Evolutionary conservation across 495 filamentous ascomycete species (phyloP), one percentile per base, ranked within the genome.

Genomic region (Penicillium flavigenum): DNA sequence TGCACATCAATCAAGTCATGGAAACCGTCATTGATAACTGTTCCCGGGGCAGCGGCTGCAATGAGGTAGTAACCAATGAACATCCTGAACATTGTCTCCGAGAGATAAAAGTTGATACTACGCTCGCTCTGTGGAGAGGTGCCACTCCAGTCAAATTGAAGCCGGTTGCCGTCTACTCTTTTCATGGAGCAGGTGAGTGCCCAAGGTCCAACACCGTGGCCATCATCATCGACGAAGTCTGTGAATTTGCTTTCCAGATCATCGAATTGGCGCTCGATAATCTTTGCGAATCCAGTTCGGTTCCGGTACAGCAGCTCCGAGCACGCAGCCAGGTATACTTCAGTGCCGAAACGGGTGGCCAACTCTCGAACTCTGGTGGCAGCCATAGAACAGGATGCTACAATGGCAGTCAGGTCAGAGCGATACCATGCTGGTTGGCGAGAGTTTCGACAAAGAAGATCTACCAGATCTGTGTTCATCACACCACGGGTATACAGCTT

Each of bases 171-270:
- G 12, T 66, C 65, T 5, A 60, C 51, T 57, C 76, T 78, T 32
- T 69, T 63, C 73, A 79, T 79, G 0, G 75, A 72, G 64, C 79
- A 81, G n/a, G 69, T 70, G 9, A 80, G 60, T 7, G 75, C 76
- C 69, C 76, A 80, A 1, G 79, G 79, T 3, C 79, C 79, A 11
- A 72, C 58, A 1, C 76, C 76, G 53, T 81, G 75, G 2, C 79
- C 79, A 48, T 81, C 79, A 54, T 80, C 78, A 56, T 81, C 78
- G 26, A 81, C 77, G 51, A 76, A 80, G 49, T 81, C 78, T 6
- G 78, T 77, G 53, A 81, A 81, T 3, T 65, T 74, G 41, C 68
- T 67, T 17, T 69, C 62, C 29, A 77, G 51, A 10, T 72, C 70
- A 16, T 74, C 72, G 27, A 81, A 79, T 5, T 78, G 66, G 0